Evolutionary conservation across 2,329 filamentous ascomycete species (phyloP), one percentile per base, ranked within the genome.

Genomic region (Pseudocercospora fijiensis): DNA sequence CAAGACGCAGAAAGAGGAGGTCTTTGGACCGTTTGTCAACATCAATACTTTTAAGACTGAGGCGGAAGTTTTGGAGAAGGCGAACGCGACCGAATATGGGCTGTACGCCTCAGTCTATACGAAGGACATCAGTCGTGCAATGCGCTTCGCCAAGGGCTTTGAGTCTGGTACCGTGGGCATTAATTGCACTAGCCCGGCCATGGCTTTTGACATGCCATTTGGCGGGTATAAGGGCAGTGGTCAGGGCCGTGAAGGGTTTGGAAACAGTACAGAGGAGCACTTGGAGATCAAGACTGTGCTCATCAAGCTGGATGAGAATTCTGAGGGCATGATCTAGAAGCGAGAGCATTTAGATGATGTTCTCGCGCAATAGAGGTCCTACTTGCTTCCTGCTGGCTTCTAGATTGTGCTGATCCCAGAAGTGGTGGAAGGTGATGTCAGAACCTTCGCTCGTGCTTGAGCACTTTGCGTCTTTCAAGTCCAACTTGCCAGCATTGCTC

Each of bases 331-430:
- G 28, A 27, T 51, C 37, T n/a, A 41, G 16, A 41, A 7, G 37
- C n/a, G n/a, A 8, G 2, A 1, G 4, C 1, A 27, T 16, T 49
- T 64, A 60, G 7, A 53, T 63, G 72, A 81, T 75, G 1, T 80
- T 80, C 67, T 81, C 78, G 67, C 86, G 80, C 57, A 88, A 70
- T 71, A 88, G 70, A 58, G 86, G 86, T 16, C 82, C 86, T 57
- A 88, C 85, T 76, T 84, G 83, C 75, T 89, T 89, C 67, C 86
- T 80, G 71, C 85, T 88, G 65, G 85, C 84, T 52, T 80, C 80
- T 49, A 85, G 76, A 65, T 86, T 81, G 16, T 76, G 77, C 78
- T 94, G 90, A 69, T 78, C 80, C 90, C 90, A 94, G 24, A 86
- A 85, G 65, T 80, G 81, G 70, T 64, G 57, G 20, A 64, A 67